Evolutionary conservation across 2,329 filamentous ascomycete species (phyloP), one percentile per base, ranked within the genome.

Genomic region (Parastagonospora nodorum): DNA sequence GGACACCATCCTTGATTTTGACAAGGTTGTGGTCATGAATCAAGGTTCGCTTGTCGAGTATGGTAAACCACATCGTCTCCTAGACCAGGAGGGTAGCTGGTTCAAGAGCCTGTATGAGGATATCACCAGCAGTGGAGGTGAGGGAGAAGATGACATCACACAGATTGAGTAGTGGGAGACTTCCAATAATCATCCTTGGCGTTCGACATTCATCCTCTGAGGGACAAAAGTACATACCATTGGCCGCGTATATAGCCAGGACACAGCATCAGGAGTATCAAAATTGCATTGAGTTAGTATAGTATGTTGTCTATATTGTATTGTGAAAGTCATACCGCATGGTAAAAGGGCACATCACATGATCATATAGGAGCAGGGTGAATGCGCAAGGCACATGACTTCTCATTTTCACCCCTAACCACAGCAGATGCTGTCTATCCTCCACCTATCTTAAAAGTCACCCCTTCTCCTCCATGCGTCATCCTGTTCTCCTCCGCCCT

Each of bases 1-100:
- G 36, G 77, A 82, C 32, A 82, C 81, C 48, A 81, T 85, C 11
- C 71, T 81, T 53, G 78, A 81, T 45, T 83, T 80, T 60, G 81
- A 84, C 59, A 68, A 67, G 19, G 76, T 84, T 27, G 73, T 78
- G 1, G 78, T 84, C 7, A 75, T 84, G 72, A 78, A 82, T 24
- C 66, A 70, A 8, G 82, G 81, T 2, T 60, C 61, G 41, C 64
- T 83, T 8, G 74, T 79, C 1, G 81, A 84, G 67, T 71, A 65
- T 28, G 70, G 67, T 19, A 53, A 59, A 48, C 69, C 69, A 9
- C 57, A 68, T 39, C 54, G 52, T 38, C 46, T 72, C 24, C 56
- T 72, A 8, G 65, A 68, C 16, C 55, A 51, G n/a, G 56, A 64
- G 42, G 67, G 61, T 1, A 69, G 64, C 36, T 65, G 64, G 64